Conservation (phyloP, 2,329 filamentous ascomycete genomes). For the Malbranchea zuffiana region DNA sequence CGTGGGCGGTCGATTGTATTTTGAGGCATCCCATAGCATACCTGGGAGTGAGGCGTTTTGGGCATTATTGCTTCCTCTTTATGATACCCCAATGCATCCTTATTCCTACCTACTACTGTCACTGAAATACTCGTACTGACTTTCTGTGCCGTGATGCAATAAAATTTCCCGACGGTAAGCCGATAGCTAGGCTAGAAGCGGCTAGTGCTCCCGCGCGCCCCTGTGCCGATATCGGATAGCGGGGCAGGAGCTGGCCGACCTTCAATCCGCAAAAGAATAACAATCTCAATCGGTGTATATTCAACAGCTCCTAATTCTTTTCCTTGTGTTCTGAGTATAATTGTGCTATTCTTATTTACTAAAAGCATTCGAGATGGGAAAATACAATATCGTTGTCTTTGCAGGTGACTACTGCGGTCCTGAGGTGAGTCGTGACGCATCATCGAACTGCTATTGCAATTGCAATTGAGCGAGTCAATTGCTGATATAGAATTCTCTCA, state of each 20-base stretch:
- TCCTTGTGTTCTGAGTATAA: background rate
- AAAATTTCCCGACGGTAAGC: background rate
- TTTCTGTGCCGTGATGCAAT: background rate
- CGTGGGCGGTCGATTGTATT: too few relatives aligned
- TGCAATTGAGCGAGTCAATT: background rate
- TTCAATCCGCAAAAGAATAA: too few relatives aligned
- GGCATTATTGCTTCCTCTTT: too few relatives aligned
- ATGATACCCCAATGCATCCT: too few relatives aligned
- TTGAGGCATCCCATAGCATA: too few relatives aligned
- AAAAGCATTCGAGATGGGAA: conserved; percentile 10
- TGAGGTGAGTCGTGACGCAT: conserved; percentile 24
- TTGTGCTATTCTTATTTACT: background rate
- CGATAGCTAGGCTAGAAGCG: background rate
- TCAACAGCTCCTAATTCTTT: background rate
- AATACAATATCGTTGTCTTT: conserved; percentile 68
- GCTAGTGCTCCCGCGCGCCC: background rate
- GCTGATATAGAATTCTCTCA: background rate
- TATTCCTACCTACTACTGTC: too few relatives aligned
- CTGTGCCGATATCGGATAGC: conserved; percentile 8
- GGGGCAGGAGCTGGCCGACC: conserved; percentile 4
- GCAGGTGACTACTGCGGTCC: conserved; percentile 76
- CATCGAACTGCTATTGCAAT: background rate
- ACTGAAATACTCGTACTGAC: too few relatives aligned
- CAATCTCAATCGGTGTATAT: too few relatives aligned
- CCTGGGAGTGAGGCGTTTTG: too few relatives aligned